These are phyloP conservation scores for Verticillium nubilum DNA, from an alignment of 2,329 filamentous ascomycete species.

Conservation along the genomic window DNA sequence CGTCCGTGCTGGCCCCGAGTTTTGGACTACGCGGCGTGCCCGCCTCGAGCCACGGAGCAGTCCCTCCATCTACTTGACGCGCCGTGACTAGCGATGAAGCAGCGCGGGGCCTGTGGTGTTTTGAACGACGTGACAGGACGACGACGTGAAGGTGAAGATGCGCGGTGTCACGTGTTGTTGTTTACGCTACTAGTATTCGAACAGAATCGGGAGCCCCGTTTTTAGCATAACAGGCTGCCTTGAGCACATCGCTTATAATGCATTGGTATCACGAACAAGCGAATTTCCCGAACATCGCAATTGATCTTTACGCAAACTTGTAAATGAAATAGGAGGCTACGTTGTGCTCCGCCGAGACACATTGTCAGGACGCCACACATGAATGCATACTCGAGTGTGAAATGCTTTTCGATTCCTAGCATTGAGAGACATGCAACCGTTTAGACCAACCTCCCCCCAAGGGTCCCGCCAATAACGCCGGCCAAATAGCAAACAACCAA, in stretches of 20 bases:
- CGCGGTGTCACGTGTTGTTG: background rate
- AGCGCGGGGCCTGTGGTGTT: background rate
- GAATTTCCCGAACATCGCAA: too few relatives aligned
- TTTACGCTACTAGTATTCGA: background rate
- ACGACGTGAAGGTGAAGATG: background rate
- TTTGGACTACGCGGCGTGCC: slow-evolving; percentile 1
- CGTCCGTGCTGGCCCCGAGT: background rate
- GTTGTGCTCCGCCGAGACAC: background rate
- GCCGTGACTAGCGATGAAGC: background rate
- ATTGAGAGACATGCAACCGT: slow-evolving; percentile 4
- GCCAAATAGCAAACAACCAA: slow-evolving; percentile 3
- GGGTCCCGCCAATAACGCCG: slow-evolving; percentile 1
- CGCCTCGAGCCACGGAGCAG: slow-evolving; percentile 2
- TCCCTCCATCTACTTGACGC: background rate
- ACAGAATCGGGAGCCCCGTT: background rate
- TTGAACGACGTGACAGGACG: background rate
- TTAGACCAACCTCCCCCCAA: slow-evolving; percentile 1
- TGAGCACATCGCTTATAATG: background rate
- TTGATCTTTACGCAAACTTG: background rate
- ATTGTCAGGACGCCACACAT: background rate
- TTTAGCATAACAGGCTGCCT: background rate
- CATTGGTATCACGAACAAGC: background rate
- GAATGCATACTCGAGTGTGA: background rate
- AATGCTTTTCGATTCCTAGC: slow-evolving; percentile 3
- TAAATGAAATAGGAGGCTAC: background rate